A percentile compares a stretch with the other conserved stretches of the same genome.
Conservation (phyloP, 176 grass and related monocot genomes). For the Aegilops sharonensis region DNA sequence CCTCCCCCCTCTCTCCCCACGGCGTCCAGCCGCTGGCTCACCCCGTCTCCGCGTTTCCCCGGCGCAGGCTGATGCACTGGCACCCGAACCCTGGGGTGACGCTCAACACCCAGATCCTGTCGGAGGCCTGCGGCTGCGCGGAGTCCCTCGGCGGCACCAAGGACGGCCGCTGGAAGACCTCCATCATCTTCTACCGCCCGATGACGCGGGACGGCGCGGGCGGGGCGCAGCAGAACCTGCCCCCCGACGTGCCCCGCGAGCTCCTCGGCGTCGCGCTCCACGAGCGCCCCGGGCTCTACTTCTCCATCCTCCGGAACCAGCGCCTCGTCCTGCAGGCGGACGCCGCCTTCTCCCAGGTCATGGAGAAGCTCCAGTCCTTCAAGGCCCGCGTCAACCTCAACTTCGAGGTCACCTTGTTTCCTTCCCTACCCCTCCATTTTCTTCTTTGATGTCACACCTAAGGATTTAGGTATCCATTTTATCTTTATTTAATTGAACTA, state of each 20-base stretch:
- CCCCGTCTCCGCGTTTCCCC: background rate
- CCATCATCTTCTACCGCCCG: conserved; percentile 78
- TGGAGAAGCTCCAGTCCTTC: conserved; percentile 97
- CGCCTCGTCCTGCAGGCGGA: conserved; percentile 68
- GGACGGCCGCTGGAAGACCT: conserved; percentile 72
- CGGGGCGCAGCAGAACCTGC: conserved; percentile 6
- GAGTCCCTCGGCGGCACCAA: conserved; percentile 61
- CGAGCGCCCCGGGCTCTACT: conserved; percentile 66
- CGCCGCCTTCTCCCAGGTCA: conserved; percentile 61
- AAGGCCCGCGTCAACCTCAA: conserved; percentile 68
- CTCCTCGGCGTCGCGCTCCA: conserved; percentile 79
- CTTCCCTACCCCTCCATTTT: background rate
- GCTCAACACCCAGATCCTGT: conserved; percentile 72
- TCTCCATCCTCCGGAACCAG: conserved; percentile 64
- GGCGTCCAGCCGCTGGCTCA: background rate
- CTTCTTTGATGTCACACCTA: background rate
- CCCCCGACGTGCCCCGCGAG: conserved; percentile 61
- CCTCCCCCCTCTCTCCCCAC: background rate
- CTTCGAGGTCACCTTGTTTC: conserved; percentile 61
- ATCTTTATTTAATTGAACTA: background rate
- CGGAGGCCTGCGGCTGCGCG: conserved; percentile 67
- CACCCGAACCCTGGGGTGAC: conserved; percentile 71
- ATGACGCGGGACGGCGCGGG: conserved; percentile 42
- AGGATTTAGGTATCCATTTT: background rate
- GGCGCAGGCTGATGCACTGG: conserved; percentile 91